Conservation (phyloP, 2,329 filamentous ascomycete genomes). For the Trichoderma sp. region DNA sequence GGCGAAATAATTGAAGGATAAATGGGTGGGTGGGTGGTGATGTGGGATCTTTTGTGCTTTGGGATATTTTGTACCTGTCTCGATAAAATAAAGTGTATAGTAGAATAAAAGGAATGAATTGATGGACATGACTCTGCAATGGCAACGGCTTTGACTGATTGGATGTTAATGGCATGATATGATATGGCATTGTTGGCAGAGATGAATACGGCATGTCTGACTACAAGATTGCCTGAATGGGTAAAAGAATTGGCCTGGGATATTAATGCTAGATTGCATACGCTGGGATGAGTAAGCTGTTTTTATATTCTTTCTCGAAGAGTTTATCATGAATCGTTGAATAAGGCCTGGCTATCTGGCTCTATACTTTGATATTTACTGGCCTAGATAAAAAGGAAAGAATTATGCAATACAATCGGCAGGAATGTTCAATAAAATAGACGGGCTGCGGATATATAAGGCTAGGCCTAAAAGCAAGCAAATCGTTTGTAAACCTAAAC, state of each 20-base stretch:
- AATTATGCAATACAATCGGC: background rate
- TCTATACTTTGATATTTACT: background rate
- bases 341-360: background rate
- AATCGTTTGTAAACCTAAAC: background rate
- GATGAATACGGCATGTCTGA: background rate
- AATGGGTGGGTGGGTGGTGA: background rate
- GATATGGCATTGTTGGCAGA: background rate
- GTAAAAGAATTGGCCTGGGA: background rate
- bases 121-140: background rate
- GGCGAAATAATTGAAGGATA: conserved; percentile 32
- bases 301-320: background rate
- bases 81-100: background rate
- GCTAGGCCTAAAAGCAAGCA: background rate
- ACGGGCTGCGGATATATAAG: background rate
- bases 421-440: background rate
- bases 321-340: background rate
- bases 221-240: background rate
- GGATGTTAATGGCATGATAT: background rate
- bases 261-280: too few relatives aligned
- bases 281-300: background rate
- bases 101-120: background rate
- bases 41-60: background rate
- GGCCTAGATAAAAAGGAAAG: background rate
- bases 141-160: background rate
- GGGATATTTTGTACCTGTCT: background rate